A percentile compares a stretch with the other conserved stretches of the same genome.
Evolutionary conservation across 495 filamentous ascomycete genomes (phyloP).

Genomic region (Podospora tetraspora): DNA sequence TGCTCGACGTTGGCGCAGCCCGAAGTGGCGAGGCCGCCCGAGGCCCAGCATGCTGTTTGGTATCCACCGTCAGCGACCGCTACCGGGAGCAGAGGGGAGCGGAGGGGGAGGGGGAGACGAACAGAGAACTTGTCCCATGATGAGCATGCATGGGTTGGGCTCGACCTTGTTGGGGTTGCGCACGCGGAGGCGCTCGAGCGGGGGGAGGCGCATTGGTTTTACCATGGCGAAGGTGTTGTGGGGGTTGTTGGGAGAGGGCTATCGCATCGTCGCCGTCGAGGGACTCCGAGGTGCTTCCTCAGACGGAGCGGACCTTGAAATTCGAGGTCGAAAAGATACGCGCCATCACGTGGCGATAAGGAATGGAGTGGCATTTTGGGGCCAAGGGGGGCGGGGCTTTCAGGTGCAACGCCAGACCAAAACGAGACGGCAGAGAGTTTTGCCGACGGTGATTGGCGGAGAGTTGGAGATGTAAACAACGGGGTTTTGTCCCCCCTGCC

Average conservation of each 20-base stretch:
- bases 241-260: not conserved
- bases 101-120: slow-evolving; percentile 33
- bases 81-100: not conserved
- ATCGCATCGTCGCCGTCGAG: slow-evolving; percentile 17
- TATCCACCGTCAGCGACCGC: not conserved
- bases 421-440: not conserved
- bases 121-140: slow-evolving; percentile 93
- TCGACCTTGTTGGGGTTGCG: slow-evolving; percentile 71
- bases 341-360: slow-evolving; percentile 31
- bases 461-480: slow-evolving; percentile 31
- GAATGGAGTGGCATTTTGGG: not conserved
- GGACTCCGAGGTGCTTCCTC: not conserved
- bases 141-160: slow-evolving; percentile 69
- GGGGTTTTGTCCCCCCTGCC: not conserved
- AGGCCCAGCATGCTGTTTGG: slow-evolving; percentile 85
- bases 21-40: slow-evolving; percentile 63
- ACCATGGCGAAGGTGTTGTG: slow-evolving; percentile 16
- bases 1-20: slow-evolving; percentile 79
- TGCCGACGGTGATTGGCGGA: slow-evolving; percentile 16
- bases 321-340: slow-evolving; percentile 14
- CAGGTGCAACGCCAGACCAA: not conserved
- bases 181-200: slow-evolving; percentile 77
- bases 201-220: slow-evolving; percentile 74
- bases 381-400: not conserved
- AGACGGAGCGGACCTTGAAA: not conserved